These are phyloP conservation scores for Stagonosporopsis tanaceti DNA, from an alignment of 2,329 filamentous ascomycete genomes.

Conservation along the genomic window DNA sequence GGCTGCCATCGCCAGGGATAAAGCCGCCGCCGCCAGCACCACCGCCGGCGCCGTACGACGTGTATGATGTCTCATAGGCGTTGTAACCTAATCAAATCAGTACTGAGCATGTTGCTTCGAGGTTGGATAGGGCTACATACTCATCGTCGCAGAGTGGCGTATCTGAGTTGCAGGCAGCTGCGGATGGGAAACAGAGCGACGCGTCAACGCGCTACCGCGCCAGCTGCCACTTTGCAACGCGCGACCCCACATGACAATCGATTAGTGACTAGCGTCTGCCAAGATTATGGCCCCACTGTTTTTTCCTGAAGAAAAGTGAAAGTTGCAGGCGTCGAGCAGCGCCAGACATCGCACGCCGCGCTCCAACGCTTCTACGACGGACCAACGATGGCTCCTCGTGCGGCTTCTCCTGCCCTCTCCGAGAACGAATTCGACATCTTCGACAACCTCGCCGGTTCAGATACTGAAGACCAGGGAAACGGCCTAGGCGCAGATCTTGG, in stretches of 20 bases:
- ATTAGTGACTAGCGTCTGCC: constrained; percentile 21
- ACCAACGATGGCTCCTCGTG: constrained; percentile 72
- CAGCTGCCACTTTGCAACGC: constrained; percentile 19
- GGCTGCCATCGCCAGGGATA: constrained; percentile 60
- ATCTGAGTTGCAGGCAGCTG: constrained; percentile 17
- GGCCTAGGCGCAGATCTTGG: constrained; percentile 46
- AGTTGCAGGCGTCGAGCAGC: constrained; percentile 11
- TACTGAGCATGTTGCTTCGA: constrained; percentile 29
- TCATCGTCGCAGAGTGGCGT: constrained; percentile 23
- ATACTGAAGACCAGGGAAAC: constrained; percentile 56
- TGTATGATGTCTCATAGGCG: constrained; percentile 59
- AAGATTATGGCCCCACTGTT: constrained; percentile 39
- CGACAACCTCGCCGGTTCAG: constrained; percentile 73
- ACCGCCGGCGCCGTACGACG: constrained; percentile 64
- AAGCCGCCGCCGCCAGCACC: constrained; percentile 67
- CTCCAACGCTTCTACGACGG: constrained; percentile 2
- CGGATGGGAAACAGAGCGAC: constrained; percentile 20
- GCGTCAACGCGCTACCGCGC: constrained; percentile 38
- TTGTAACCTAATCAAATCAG: constrained; percentile 42
- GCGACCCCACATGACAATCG: constrained; percentile 33
- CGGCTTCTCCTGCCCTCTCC: constrained; percentile 81
- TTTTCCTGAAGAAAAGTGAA: constrained; percentile 21
- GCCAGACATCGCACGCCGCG: constrained; percentile 22
- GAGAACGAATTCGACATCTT: constrained; percentile 94
- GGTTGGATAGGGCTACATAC: constrained; percentile 1